phyloP scores from a whole-genome alignment of 495 filamentous ascomycete species.

The Podospora comata region DNA sequence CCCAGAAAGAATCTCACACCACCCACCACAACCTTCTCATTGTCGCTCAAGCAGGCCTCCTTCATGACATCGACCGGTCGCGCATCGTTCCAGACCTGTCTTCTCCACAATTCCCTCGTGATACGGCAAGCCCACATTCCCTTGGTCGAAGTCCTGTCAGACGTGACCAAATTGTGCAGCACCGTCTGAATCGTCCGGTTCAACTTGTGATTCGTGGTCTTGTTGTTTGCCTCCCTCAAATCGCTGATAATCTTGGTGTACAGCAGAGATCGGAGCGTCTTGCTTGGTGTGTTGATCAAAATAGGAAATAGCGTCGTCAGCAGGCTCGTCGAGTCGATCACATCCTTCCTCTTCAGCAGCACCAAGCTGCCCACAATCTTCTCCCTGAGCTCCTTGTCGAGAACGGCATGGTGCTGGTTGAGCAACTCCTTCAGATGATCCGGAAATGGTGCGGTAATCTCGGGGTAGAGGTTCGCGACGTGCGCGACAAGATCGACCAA shows the following conservation, averaged over 20 bases:
- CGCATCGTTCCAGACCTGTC: conserved; percentile 50
- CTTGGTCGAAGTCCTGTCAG: conserved; percentile 77
- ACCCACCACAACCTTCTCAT: conserved; percentile 83
- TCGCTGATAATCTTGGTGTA: conserved; percentile 92
- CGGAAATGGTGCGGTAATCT: conserved; percentile 70
- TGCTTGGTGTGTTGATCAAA: conserved; percentile 71
- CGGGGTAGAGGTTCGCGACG: conserved; percentile 89
- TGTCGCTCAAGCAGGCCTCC: conserved; percentile 74
- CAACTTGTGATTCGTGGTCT: conserved; percentile 81
- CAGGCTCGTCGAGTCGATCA: conserved; percentile 77
- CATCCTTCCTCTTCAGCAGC: conserved; percentile 82
- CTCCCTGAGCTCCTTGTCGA: conserved; percentile 81
- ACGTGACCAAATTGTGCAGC: conserved; percentile 83
- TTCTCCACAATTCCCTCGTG: conserved; percentile 42
- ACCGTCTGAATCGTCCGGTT: conserved; percentile 91
- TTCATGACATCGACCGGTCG: conserved; percentile 94
- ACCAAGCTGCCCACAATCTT: conserved; percentile 92
- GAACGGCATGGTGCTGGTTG: conserved; percentile 69
- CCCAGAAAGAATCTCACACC: conserved; percentile 94
- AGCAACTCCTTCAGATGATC: conserved; percentile 78
- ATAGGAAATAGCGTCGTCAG: conserved; percentile 91
- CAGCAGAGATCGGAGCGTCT: conserved; percentile 75
- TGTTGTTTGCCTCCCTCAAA: conserved; percentile 77
- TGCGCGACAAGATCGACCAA: conserved; percentile 81
- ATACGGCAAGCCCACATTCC: conserved; percentile 76